Evolutionary conservation across 23 red algal genomes (phyloP).

Genomic region (Gracilaria vermiculophylla): DNA sequence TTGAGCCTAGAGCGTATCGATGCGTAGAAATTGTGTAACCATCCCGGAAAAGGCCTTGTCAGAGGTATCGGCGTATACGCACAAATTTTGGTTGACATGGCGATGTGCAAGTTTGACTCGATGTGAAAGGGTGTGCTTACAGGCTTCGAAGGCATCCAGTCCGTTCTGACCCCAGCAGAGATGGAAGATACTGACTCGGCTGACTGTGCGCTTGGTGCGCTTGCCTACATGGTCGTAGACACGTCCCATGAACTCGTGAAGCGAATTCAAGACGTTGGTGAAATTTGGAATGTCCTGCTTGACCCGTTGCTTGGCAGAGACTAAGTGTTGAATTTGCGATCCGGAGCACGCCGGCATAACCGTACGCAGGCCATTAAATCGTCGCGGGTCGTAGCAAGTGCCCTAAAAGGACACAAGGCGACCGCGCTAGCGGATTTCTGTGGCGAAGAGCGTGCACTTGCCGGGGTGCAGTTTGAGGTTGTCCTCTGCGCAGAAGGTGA

Average conservation of each 20-base stretch:
- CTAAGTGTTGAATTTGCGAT: constrained; percentile 27
- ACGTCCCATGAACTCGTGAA: constrained; percentile 52
- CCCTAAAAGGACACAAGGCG: constrained; percentile 5
- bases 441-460: constrained; percentile 33
- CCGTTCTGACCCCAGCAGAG: constrained; percentile 14
- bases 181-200: not conserved
- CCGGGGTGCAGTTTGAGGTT: constrained; percentile 46
- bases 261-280: not conserved
- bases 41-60: constrained; percentile 33
- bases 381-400: not conserved
- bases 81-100: constrained; percentile 5
- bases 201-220: constrained; percentile 42
- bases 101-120: constrained; percentile 22
- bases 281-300: constrained; percentile 49
- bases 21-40: constrained; percentile 17
- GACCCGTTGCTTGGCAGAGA: constrained; percentile 43
- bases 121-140: constrained; percentile 16
- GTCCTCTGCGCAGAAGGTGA: not conserved
- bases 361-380: not conserved
- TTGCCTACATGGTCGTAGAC: constrained; percentile 38
- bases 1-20: not conserved
- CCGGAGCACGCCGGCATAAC: constrained; percentile 32
- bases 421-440: constrained; percentile 24
- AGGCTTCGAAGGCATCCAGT: constrained; percentile 22
- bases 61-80: constrained; percentile 43